Base-by-base conservation (phyloP, 352 stramenopile species). In the Phytophthora meadii region DNA sequence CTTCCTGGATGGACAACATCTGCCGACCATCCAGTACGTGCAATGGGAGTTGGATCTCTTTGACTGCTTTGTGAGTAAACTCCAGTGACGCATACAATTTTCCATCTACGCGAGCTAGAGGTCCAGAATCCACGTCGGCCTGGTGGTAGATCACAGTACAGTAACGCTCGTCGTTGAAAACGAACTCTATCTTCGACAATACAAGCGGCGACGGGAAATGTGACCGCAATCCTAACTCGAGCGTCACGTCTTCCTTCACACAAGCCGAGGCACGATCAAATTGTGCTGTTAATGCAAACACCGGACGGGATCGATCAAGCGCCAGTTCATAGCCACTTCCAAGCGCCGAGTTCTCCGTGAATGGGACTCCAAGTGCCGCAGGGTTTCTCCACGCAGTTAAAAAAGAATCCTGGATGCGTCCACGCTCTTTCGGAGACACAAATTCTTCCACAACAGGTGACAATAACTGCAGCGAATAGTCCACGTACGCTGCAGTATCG, bases 151-250 rank as follows among this genome's bases (percentile, higher is more conserved):
- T 71, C 2, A 77, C 62, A 2, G 80, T 77, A 49, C 87, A 88
- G 70, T 94, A 94, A 2, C 85, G 78, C 27, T 90, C 82, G 41
- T 94, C 85, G 47, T 72, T 90, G 64, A 94, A 94, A 9, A 87
- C 54, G 54, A 94, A 58, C 49, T 94, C 79, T 11, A 94, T 61
- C 66, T 87, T 88, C 4, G 74, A 42, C 48, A 92, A 77, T 36
- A 77, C 83, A 37, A 92, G 72, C 2, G 61, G 37, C 11, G 68
- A 76, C 30, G 83, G 80, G 46, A 94, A 90, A 50, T 82, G 69
- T 10, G 81, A 90, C 22, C 77, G 62, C 22, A 94, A 42, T 28
- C 68, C 57, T 22, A 94, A 17, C 22, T 76, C 65, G 24, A 94
- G 60, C 1, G 54, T 81, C 7, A 88, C 78, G 36, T 87, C 68